A percentile compares a stretch with the other conserved stretches of the same genome.
These are phyloP conservation scores for Penicillium occitanis DNA, from an alignment of 2,329 filamentous ascomycete genomes.

Conservation along the genomic window DNA sequence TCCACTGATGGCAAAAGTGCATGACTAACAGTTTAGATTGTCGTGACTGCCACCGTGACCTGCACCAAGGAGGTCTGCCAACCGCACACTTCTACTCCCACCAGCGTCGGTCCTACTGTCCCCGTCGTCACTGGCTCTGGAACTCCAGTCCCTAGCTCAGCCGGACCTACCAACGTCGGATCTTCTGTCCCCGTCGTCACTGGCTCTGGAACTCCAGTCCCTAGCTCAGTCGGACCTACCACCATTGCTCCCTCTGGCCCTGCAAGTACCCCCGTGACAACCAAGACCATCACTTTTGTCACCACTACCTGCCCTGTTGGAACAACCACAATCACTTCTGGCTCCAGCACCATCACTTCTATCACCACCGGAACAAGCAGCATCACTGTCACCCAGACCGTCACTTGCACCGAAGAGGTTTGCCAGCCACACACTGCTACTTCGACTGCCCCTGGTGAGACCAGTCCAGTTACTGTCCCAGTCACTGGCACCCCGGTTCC, in stretches of 20 bases:
- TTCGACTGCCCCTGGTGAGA: not conserved
- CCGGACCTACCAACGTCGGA: not conserved
- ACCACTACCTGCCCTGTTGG: conserved; percentile 20
- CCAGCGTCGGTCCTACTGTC: conserved; percentile 1
- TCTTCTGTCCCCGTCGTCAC: not conserved
- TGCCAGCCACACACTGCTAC: conserved; percentile 19
- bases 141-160: not conserved
- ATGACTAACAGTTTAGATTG: not conserved
- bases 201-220: not conserved
- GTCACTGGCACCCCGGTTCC: not conserved
- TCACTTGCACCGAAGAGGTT: conserved; percentile 18
- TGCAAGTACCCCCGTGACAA: conserved; percentile 5
- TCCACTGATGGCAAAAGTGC: not conserved
- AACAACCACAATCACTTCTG: conserved; percentile 17
- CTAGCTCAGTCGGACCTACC: not conserved
- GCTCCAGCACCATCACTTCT: conserved; percentile 17
- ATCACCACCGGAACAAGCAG: conserved; percentile 19
- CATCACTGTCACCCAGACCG: conserved; percentile 17
- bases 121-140: not conserved
- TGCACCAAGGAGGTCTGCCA: conserved; percentile 21
- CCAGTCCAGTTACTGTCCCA: not conserved
- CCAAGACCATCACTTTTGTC: conserved; percentile 20
- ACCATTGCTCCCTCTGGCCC: conserved; percentile 5
- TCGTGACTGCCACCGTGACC: conserved; percentile 21
- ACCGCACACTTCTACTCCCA: conserved; percentile 10